Percentiles rank a stretch among this genome's conserved stretches.
Evolutionary conservation across 2,329 filamentous ascomycete species (phyloP).

Genomic region (Nemania sp.): DNA sequence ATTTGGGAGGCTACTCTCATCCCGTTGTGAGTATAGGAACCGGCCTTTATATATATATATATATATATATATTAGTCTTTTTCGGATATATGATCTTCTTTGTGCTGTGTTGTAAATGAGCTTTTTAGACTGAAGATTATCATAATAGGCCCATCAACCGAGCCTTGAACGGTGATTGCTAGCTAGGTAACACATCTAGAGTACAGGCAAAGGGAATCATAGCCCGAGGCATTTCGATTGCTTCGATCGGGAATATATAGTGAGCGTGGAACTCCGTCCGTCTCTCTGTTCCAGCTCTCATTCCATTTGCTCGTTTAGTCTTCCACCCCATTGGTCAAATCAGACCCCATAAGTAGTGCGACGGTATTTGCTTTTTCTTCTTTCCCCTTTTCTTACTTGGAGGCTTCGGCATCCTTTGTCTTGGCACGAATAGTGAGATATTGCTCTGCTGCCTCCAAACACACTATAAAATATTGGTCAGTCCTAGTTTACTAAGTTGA

Average conservation of each 20-base stretch:
- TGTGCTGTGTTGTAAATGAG: too few species aligned
- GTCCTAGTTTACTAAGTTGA: background rate
- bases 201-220: background rate
- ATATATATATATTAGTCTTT: too few species aligned
- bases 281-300: background rate
- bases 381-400: background rate
- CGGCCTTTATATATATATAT: too few species aligned
- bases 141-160: too few species aligned
- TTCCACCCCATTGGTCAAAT: background rate
- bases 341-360: background rate
- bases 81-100: too few species aligned
- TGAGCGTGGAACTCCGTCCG: background rate
- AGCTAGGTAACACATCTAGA: background rate
- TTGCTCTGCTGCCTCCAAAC: conserved; percentile 30
- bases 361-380: background rate
- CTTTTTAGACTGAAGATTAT: too few species aligned
- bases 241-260: background rate
- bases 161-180: background rate
- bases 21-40: too few species aligned
- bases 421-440: conserved; percentile 3
- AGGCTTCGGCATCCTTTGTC: background rate
- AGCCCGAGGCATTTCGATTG: background rate
- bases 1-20: too few species aligned
- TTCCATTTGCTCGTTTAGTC: background rate
- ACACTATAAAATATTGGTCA: conserved; percentile 24